A percentile compares a stretch with the other conserved stretches of the same genome.
Conservation (phyloP, 495 filamentous ascomycete genomes). For the Talaromyces adpressus region DNA sequence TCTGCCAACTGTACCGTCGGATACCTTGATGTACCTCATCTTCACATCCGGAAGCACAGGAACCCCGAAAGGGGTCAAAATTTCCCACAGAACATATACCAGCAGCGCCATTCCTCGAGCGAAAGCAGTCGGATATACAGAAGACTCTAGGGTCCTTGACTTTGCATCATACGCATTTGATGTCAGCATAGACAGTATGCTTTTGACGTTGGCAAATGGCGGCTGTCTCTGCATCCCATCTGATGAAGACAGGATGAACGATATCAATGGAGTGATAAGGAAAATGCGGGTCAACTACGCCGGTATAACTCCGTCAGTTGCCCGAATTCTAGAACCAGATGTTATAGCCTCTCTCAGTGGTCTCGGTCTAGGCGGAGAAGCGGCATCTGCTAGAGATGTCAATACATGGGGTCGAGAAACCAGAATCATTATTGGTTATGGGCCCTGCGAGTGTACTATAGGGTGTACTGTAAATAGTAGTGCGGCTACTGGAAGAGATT, state of each 20-base stretch:
- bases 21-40: conserved; percentile 33
- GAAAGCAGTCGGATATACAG: conserved; percentile 27
- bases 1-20: conserved; percentile 21
- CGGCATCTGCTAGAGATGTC: conserved; percentile 32
- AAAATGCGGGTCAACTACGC: conserved; percentile 38
- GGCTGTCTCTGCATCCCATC: conserved; percentile 46
- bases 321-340: conserved; percentile 32
- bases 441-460: conserved; percentile 43
- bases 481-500: conserved; percentile 25
- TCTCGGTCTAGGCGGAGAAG: conserved; percentile 47
- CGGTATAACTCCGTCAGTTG: conserved; percentile 45
- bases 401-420: conserved; percentile 30
- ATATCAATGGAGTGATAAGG: conserved; percentile 40
- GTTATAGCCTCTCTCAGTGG: conserved; percentile 38
- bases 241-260: conserved; percentile 41
- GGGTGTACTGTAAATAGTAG: conserved; percentile 39
- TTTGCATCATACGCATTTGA: conserved; percentile 45
- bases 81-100: conserved; percentile 39
- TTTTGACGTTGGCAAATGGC: conserved; percentile 34
- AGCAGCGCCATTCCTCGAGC: conserved; percentile 32
- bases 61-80: conserved; percentile 47
- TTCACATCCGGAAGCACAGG: conserved; percentile 51
- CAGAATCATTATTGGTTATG: conserved; percentile 43
- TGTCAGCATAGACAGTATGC: conserved; percentile 38
- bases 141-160: conserved; percentile 31